Conservation (phyloP, 2,329 filamentous ascomycete genomes). For the Pseudocercospora ulei region DNA sequence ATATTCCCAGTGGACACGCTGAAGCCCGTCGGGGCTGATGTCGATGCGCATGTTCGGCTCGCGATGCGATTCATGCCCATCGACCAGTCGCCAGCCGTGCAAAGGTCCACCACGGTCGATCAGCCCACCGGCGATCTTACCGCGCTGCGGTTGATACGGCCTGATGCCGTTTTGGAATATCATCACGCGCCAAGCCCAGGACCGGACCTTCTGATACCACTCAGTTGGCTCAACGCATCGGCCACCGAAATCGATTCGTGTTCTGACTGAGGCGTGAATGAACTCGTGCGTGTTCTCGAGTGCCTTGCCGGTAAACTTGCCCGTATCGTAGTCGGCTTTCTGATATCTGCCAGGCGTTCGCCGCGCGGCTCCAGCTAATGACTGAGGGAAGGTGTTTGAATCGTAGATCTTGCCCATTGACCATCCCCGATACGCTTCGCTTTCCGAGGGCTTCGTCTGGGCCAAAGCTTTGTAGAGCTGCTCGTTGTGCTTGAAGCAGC, state of each 20-base stretch:
- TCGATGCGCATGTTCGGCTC: conserved; percentile 24
- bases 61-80: conserved; percentile 25
- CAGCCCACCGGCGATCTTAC: conserved; percentile 14
- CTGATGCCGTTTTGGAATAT: conserved; percentile 14
- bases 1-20: conserved; percentile 27
- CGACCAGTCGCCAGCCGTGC: conserved; percentile 30
- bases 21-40: conserved; percentile 20
- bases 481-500: conserved; percentile 27
- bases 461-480: conserved; percentile 20
- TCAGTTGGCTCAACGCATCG: conserved; percentile 27
- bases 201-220: conserved; percentile 17
- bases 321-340: conserved; percentile 28
- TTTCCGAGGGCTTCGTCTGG: conserved; percentile 11
- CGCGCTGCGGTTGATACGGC: conserved; percentile 24
- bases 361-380: conserved; percentile 26
- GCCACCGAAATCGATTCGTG: conserved; percentile 32
- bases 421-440: conserved; percentile 27
- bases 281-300: conserved; percentile 32
- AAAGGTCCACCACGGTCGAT: conserved; percentile 25
- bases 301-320: conserved; percentile 21
- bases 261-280: conserved; percentile 33
- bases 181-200: conserved; percentile 21
- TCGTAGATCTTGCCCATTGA: conserved; percentile 33
- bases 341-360: conserved; percentile 31
- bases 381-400: conserved; percentile 32